Evolutionary conservation across 129 eudicot genomes (phyloP), one percentile per base, ranked within the genome.

Genomic region (Heracleum sosnowskyi): DNA sequence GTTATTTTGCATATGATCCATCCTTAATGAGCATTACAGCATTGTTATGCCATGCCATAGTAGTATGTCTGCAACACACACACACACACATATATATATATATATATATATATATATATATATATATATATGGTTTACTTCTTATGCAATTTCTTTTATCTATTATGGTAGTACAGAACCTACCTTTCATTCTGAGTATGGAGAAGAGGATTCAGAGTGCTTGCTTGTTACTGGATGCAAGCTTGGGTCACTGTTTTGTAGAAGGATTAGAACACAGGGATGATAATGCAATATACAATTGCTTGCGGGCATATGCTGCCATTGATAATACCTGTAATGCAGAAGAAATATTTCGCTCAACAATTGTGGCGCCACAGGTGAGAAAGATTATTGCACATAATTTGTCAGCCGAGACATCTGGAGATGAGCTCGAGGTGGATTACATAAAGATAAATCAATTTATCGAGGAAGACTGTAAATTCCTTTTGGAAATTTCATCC

Each of bases 261-360:
- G 99, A 92, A 86, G 99, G 94, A 75, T 85, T 96, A 82, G 84
- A 85, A 83, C 95, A 96, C 87, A 88, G 87, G 78, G 99, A 92
- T 83, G 96, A 77, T 68, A 96, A 81, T 96, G 97, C 96, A 47
- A 89, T 96, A 78, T 96, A 90, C 88, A 96, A 96, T 75, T 96
- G 99, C 85, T 84, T 96, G 79, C 99, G 99, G 80, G 99, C 99
- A 73, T 96, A 90, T 85, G 99, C 99, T 80, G 95, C 99, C 69
- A 88, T 92, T 73, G 99, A 96, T 76, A 96, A 89, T 79, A 96
- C 97, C 46, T 79, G 73, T 9, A 92, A 79, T 85, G 97, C 99
- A 29, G 99, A 96, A 85, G 97, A 90, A 51, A 85, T 87, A 72
- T 96, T 96, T 69, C 91, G 99, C 28, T 87, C 91, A 74, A 92